Evolutionary conservation across 495 filamentous ascomycete species (phyloP).

Genomic region (Daldinia caldariorum): DNA sequence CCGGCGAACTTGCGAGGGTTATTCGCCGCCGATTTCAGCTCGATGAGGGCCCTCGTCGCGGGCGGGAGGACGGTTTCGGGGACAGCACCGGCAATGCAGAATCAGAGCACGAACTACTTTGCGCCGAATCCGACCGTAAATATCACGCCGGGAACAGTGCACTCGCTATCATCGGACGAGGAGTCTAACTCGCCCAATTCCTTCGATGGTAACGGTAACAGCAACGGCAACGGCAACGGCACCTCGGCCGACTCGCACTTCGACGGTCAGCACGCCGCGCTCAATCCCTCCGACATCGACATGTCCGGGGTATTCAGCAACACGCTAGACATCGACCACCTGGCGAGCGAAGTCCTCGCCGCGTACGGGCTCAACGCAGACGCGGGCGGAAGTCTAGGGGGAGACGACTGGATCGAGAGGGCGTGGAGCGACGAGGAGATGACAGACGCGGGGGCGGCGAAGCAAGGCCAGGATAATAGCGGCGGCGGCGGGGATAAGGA

Average conservation of each 20-base stretch:
- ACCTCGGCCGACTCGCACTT: not conserved
- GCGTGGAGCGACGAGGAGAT: conserved; percentile 43
- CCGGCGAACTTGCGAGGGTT: conserved; percentile 46
- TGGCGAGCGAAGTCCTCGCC: conserved; percentile 36
- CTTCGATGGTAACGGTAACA: conserved; percentile 19
- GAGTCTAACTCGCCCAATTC: conserved; percentile 44
- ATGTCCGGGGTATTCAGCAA: conserved; percentile 30
- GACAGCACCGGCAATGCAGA: conserved; percentile 7
- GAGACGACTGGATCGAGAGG: conserved; percentile 45
- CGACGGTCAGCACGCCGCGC: not conserved
- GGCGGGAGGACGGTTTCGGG: conserved; percentile 16
- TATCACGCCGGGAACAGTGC: conserved; percentile 42
- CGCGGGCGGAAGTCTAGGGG: conserved; percentile 4
- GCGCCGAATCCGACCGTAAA: conserved; percentile 22
- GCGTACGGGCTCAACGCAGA: conserved; percentile 31
- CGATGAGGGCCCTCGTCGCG: conserved; percentile 41
- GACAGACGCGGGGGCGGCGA: conserved; percentile 9
- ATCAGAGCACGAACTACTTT: conserved; percentile 13
- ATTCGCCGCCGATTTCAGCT: conserved; percentile 47
- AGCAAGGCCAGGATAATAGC: conserved; percentile 6
- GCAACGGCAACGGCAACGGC: conserved; percentile 13
- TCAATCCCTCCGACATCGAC: conserved; percentile 27
- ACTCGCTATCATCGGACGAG: conserved; percentile 45
- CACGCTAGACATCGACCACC: conserved; percentile 28
- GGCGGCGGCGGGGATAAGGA: conserved; percentile 37